Base-by-base conservation (phyloP, 257 asterid species). In the Jacaranda copaia region DNA sequence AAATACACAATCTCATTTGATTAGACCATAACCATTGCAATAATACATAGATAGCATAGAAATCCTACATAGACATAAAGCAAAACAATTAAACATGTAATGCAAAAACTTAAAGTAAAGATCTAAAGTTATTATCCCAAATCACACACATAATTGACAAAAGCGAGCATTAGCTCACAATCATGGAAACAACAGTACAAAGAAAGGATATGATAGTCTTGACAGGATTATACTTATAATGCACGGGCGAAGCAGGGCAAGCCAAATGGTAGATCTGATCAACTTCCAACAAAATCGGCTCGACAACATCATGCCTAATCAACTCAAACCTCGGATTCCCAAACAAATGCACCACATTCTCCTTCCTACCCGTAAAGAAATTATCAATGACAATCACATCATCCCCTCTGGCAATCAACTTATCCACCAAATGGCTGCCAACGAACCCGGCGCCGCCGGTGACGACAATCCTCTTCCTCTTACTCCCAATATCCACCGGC, bases 361-460 rank as follows among this genome's bases (percentile, higher is more conserved):
- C 91, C 85, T 89, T 90, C 80, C 96, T 83, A 13, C 96, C 96
- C 5, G 96, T 90, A 64, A 90, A 90, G 45, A 90, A 89, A 69
- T 90, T 90, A 74, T 90, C 96, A 59, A 90, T 82, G n/a, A 89
- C 94, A 38, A 90, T 90, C 62, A 90, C 96, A 69, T 90, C 96
- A 77, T 89, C 91, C 4, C 96, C 96, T 77, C 96, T 86, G 8
- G 89, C 89, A 38, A 90, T 78, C 81, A 90, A 73, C 81, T 89
- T 89, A 78, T 90, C 96, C 62, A 90, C 96, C 87, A 90, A 79
- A 90, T 90, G 96, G 61, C 96, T 90, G 58, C 96, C 96, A 2
- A 90, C 93, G 66, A 90, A 90, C 5, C 96, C 96, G 8, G 96
- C 93, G 16, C 96, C 96, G 14, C 96, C 96, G 1, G 96, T 90